Percentiles rank a stretch among this genome's conserved stretches.
Evolutionary conservation across 305 asterid species (phyloP).

Genomic region (Fraxinus sp.): DNA sequence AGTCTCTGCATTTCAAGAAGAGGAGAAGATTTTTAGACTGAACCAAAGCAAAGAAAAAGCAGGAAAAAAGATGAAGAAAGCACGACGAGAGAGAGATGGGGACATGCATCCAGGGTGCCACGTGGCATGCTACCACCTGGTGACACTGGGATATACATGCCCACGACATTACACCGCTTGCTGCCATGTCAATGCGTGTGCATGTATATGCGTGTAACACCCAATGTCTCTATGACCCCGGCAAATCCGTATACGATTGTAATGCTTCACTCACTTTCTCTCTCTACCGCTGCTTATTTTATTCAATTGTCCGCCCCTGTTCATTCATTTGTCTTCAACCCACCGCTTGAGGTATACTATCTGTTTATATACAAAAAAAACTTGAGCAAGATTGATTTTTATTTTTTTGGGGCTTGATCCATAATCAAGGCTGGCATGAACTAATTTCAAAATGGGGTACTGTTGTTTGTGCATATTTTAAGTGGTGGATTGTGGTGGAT

Average conservation of each 20-base stretch:
- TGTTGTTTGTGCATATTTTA: slow-evolving; percentile 24
- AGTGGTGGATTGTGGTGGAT: background rate
- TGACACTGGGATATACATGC: slow-evolving; percentile 52
- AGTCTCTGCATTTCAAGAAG: background rate
- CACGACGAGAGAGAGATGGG: slow-evolving; percentile 37
- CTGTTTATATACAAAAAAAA: slow-evolving; percentile 22
- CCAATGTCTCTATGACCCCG: slow-evolving; percentile 56
- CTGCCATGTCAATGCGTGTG: slow-evolving; percentile 48
- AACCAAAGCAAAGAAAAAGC: slow-evolving; percentile 11
- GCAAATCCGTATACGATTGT: slow-evolving; percentile 58
- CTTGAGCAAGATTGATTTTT: slow-evolving; percentile 31
- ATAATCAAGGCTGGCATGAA: slow-evolving; percentile 43
- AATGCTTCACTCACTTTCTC: slow-evolving; percentile 29
- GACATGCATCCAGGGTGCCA: slow-evolving; percentile 57
- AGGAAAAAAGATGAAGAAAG: slow-evolving; percentile 19
- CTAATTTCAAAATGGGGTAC: slow-evolving; percentile 32
- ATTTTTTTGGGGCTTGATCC: slow-evolving; percentile 36
- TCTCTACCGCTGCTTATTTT: slow-evolving; percentile 42
- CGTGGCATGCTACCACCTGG: slow-evolving; percentile 58
- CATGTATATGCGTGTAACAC: slow-evolving; percentile 44
- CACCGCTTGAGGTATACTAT: slow-evolving; percentile 30
- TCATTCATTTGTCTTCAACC: slow-evolving; percentile 39
- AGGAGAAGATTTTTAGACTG: slow-evolving; percentile 22
- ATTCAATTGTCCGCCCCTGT: slow-evolving; percentile 42
- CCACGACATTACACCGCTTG: slow-evolving; percentile 46